Base-by-base conservation (phyloP, 306 rosid species). In the Dalbergia cultrata region DNA sequence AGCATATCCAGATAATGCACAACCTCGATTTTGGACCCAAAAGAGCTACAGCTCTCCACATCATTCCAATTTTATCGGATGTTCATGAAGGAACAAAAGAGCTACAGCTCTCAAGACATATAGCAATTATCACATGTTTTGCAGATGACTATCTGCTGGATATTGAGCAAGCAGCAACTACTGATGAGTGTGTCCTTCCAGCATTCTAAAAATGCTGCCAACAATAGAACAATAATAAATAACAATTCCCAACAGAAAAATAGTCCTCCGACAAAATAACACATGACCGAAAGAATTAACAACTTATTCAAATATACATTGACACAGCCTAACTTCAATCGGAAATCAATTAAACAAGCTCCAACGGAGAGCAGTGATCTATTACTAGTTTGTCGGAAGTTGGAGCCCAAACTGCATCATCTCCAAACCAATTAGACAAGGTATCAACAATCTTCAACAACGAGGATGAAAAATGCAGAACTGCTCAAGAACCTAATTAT, bases 61-160 rank as follows among this genome's bases (percentile, higher is more conserved):
- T 26, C 31, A 26, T 26, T 26, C 31, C 31, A 26, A 26, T 26
- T 26, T 26, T 26, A 26, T 26, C 31, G 31, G 31, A 26, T 26
- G 31, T 26, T 3, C 31, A 26, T 26, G 31, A 26, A 26, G 31
- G 31, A 3, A 26, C 37, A 64, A 21, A 75, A 70, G 58, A 17
- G 53, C 83, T 59, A 85, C 44, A 69, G 50, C 67, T 65, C 77
- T 50, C 75, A 53, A 71, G 54, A 47, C 3, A 9, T 57, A 26
- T 57, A 11, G 31, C 58, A 67, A 65, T 73, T 74, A 37, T 54
- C 31, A 65, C 76, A 17, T 45, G 22, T 41, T 53, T 16, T 19
- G 21, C 64, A 35, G 63, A 26, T 60, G 68, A 63, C 34, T 73
- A 70, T 33, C 81, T 37, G 61, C 72, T n/a, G 59, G 34, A 33